Evolutionary conservation across 495 filamentous ascomycete genomes (phyloP), one percentile per base, ranked within the genome.

Genomic region (Cladorrhinum samala): DNA sequence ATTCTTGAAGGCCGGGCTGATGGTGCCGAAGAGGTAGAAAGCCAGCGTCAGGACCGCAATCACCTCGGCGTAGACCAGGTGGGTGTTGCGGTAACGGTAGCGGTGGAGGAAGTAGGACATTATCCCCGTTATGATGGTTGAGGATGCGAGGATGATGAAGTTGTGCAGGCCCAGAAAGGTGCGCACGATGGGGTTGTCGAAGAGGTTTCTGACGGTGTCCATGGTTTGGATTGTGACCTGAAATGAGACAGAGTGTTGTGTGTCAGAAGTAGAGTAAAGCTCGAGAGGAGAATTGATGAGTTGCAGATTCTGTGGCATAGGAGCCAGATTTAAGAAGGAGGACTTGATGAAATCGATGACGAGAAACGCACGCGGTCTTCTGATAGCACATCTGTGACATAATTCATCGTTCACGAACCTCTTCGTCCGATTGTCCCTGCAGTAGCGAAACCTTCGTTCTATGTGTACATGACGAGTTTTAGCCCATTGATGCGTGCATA

Each of bases 101-200:
- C 27, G 54, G 49, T 48, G 51, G 25, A 67, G 20, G 20, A 67
- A 59, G 40, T 56, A 56, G 9, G 64, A 56, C 16, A 67, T 7
- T 21, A 67, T 58, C 11, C 62, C 64, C 0, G 56, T 60, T 18
- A 59, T 9, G 42, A 67, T 63, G 50, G 55, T 48, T 2, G 62
- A 65, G n/a, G 64, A 65, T 0, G 56, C 24, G 7, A 67, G 38
- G 19, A 67, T 55, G 11, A 65, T n/a, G 21, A 56, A 51, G 42
- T 65, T 63, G 47, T 56, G 59, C 9, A 60, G 13, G 0, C 57
- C 48, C 3, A 67, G 48, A 11, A 64, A 21, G 36, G 40, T 25
- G 2, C 61, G 53, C 9, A 53, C 51, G 23, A 62, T 56, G 18
- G 27, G 46, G 11, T 49, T 55, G 16, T n/a, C 52, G 14, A 38